Base-by-base conservation (phyloP, 345 rosid genomes). In the Adansonia digitata region DNA sequence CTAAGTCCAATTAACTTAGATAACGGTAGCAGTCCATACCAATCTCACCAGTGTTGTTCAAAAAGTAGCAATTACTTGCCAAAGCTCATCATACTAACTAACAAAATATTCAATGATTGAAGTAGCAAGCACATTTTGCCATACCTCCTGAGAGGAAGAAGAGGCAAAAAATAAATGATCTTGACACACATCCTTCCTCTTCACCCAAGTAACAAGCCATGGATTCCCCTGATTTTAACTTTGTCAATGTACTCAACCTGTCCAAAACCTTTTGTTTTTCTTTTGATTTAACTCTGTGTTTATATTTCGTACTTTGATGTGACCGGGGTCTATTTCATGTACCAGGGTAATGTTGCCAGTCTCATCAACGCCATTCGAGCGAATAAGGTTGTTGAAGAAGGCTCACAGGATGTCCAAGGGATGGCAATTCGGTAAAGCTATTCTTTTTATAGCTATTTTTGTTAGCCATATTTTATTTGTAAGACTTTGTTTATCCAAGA, bases 361-460 rank as follows among this genome's bases (percentile, higher is more conserved):
- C 86, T 92, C 71, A 90, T 96, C 76, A 86, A 71, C 81, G 90
- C 99, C 79, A 87, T 93, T 69, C 92, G 92, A 79, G 90, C 97
- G 1, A 93, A 88, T 87, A 92, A 96, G 94, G 76, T 82, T 65
- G 82, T 91, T 0, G 97, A 96, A 74, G 98, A 96, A 74, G 87
- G 88, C 45, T 75, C 97, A 34, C 97, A 88, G 77, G 82, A 90
- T 37, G 80, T 78, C 65, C 94, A 94, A 84, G 93, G 97, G 29
- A 43, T 89, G 80, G 43, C 57, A 60, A 85, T 82, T 78, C 98
- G 91, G 69, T 91, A 85, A 76, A 42, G 42, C 13, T 59, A 7
- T 31, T 26, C 4, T 53, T 20, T 68, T 49, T 26, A 39, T 68
- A 57, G 45, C 31, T 15, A 73, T 49, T 71, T 77, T 26, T 55